Conservation (phyloP, 2,329 filamentous ascomycete species). For the Xylaria arbuscula region DNA sequence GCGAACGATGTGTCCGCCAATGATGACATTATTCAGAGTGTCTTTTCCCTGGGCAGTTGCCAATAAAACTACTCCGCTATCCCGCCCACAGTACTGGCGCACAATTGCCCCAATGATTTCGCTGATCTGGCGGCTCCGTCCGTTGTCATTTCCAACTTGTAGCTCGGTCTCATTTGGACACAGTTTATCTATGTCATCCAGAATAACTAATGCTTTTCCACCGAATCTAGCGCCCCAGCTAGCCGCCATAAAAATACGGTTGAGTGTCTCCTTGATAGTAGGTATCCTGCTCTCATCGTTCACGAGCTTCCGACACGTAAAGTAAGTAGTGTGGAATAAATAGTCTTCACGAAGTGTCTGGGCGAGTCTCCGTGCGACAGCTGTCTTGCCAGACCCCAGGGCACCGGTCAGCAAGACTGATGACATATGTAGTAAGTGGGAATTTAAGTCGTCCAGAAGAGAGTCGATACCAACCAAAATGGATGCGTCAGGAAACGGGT, state of each 20-base stretch:
- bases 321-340: constrained; percentile 86
- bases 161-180: constrained; percentile 95
- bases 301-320: constrained; percentile 85
- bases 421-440: constrained; percentile 83
- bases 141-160: constrained; percentile 93
- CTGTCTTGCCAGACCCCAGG: constrained; percentile 90
- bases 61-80: constrained; percentile 85
- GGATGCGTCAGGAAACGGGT: constrained; percentile 65
- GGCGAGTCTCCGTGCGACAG: constrained; percentile 79
- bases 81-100: constrained; percentile 82
- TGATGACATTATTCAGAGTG: constrained; percentile 86
- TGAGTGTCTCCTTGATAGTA: constrained; percentile 89
- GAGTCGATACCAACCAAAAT: constrained; percentile 85
- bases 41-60: constrained; percentile 95
- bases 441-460: constrained; percentile 76
- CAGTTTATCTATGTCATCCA: constrained; percentile 93
- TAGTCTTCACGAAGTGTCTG: constrained; percentile 76
- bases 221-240: constrained; percentile 91
- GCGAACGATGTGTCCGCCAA: constrained; percentile 90
- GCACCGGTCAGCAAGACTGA: constrained; percentile 91
- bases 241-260: constrained; percentile 85
- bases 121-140: constrained; percentile 89
- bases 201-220: constrained; percentile 83
- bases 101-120: constrained; percentile 87
- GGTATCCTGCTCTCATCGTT: constrained; percentile 91